Percentiles rank a stretch among this genome's conserved stretches.
These are phyloP conservation scores for Allantophomopsis cytisporea DNA, from an alignment of 2,329 filamentous ascomycete genomes.

Conservation along the genomic window DNA sequence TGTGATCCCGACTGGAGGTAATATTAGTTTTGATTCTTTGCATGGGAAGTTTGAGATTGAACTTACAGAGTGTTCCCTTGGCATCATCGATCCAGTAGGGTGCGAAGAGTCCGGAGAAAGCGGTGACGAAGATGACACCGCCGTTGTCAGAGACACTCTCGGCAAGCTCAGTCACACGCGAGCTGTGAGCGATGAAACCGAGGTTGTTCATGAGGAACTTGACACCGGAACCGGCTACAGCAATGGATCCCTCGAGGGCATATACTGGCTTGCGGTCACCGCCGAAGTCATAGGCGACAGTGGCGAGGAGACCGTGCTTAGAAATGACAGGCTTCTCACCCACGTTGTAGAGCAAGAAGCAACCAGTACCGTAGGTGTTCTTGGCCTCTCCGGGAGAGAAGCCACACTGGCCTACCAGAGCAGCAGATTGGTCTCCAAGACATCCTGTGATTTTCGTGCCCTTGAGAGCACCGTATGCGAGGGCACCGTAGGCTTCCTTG, in stretches of 20 bases:
- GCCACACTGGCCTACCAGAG: constrained; percentile 66
- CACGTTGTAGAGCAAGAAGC: constrained; percentile 75
- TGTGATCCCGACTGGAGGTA: constrained; percentile 42
- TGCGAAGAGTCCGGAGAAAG: constrained; percentile 60
- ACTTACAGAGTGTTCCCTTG: constrained; percentile 52
- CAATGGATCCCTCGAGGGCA: constrained; percentile 65
- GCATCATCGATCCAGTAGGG: constrained; percentile 69
- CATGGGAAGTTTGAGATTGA: not conserved
- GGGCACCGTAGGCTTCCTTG: constrained; percentile 49
- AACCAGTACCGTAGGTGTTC: constrained; percentile 79
- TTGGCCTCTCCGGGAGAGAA: constrained; percentile 67
- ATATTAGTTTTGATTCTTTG: not conserved
- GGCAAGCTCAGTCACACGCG: constrained; percentile 51
- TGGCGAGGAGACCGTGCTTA: constrained; percentile 61
- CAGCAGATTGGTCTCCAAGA: constrained; percentile 70
- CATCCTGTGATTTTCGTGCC: constrained; percentile 63
- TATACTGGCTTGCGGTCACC: constrained; percentile 51
- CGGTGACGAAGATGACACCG: constrained; percentile 57
- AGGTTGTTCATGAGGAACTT: constrained; percentile 59
- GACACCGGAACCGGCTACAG: constrained; percentile 63
- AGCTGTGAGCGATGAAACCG: constrained; percentile 44
- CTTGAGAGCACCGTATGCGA: constrained; percentile 47
- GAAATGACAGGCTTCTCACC: constrained; percentile 70
- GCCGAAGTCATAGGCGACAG: constrained; percentile 67
- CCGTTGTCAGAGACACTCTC: constrained; percentile 52